These are phyloP conservation scores for Kodamaea sp. DNA, from an alignment of 1,139 yeast genomes.

Conservation along the genomic window DNA sequence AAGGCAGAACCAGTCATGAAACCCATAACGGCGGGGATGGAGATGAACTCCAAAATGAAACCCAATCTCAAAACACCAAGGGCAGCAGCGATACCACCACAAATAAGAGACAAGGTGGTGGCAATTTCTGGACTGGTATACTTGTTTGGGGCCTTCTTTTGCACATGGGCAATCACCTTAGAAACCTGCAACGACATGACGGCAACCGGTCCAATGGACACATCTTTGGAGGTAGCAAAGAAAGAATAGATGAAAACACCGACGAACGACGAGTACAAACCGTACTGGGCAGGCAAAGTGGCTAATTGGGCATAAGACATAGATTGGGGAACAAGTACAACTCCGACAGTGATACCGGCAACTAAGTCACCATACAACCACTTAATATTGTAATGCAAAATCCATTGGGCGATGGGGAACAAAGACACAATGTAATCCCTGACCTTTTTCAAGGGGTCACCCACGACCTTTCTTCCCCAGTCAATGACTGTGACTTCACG, in stretches of 20 bases:
- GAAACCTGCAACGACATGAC: conserved; percentile 91
- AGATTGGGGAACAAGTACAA: conserved; percentile 90
- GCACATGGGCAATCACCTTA: conserved; percentile 70
- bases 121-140: conserved; percentile 71
- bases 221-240: conserved; percentile 95
- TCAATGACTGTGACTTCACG: conserved; percentile 46
- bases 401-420: conserved; percentile 82
- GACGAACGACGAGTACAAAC: conserved; percentile 87
- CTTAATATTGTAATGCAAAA: conserved; percentile 72
- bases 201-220: conserved; percentile 95
- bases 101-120: conserved; percentile 72
- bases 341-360: conserved; percentile 93
- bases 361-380: conserved; percentile 85
- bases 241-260: conserved; percentile 88
- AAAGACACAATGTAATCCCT: conserved; percentile 56
- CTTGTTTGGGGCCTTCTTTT: conserved; percentile 35
- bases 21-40: conserved; percentile 91
- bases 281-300: conserved; percentile 77
- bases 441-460: conserved; percentile 42
- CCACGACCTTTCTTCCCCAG: conserved; percentile 39
- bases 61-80: conserved; percentile 84
- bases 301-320: conserved; percentile 95
- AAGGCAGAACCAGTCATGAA: conserved; percentile 96
- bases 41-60: conserved; percentile 83
- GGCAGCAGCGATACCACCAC: conserved; percentile 84